phyloP scores from a whole-genome alignment of 768 basidiomycete species.

The Phaeotremella skinneri region DNA sequence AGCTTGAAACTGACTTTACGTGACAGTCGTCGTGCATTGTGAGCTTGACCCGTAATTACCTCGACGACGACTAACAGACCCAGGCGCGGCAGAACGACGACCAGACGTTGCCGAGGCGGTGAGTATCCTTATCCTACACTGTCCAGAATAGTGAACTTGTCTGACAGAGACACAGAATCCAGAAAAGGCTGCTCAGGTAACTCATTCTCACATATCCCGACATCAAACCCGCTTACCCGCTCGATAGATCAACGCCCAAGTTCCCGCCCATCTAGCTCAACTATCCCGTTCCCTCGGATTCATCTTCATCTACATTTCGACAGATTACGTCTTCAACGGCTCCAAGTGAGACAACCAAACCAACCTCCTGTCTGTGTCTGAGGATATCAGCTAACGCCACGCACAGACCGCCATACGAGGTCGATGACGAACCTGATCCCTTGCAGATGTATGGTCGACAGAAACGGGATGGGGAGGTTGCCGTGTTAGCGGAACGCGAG shows the following conservation, averaged over 20 bases:
- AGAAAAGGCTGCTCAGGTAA: slow-evolving; percentile 63
- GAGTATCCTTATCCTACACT: slow-evolving; percentile 26
- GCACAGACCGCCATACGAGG: slow-evolving; percentile 73
- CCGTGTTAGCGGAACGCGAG: slow-evolving; percentile 60
- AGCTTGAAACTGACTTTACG: slow-evolving; percentile 2
- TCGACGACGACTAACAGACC: not conserved
- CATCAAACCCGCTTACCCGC: slow-evolving; percentile 7
- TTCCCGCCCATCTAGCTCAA: slow-evolving; percentile 69
- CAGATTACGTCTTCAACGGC: slow-evolving; percentile 98
- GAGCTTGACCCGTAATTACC: slow-evolving; percentile 1
- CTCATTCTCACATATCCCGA: slow-evolving; percentile 16
- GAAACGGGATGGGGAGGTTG: slow-evolving; percentile 82
- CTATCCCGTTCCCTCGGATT: slow-evolving; percentile 64
- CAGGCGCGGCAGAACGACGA: slow-evolving; percentile 76
- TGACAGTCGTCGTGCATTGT: slow-evolving; percentile 81
- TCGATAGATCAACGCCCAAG: slow-evolving; percentile 71
- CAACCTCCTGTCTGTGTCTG: not conserved
- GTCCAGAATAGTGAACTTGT: not conserved
- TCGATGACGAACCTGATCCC: slow-evolving; percentile 71
- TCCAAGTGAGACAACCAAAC: slow-evolving; percentile 54
- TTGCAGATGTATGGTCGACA: slow-evolving; percentile 83
- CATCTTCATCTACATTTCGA: slow-evolving; percentile 86
- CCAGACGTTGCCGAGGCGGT: slow-evolving; percentile 92
- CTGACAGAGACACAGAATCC: slow-evolving; percentile 59
- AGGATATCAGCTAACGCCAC: not conserved